phyloP scores from a whole-genome alignment of 129 eudicot genomes.

The Flaveria brownii region DNA sequence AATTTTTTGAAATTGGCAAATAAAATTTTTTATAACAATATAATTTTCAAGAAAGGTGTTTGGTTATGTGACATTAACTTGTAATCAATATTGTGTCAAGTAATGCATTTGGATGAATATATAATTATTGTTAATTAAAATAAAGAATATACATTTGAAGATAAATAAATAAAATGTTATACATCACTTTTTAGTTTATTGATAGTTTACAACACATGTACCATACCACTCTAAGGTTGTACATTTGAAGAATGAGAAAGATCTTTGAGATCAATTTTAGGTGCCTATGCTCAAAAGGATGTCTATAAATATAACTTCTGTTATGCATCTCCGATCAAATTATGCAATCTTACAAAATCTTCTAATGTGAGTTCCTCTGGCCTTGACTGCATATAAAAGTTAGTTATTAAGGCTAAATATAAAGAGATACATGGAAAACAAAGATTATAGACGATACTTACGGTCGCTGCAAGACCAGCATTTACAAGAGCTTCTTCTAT shows the following conservation, averaged over 20 bases:
- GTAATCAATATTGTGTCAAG: no score
- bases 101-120: no score
- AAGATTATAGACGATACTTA: constrained; percentile 31
- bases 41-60: no score
- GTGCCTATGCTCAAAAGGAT: constrained; percentile 8
- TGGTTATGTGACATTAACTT: no score
- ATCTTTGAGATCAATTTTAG: neutral
- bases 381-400: constrained; percentile 61
- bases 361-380: constrained; percentile 81
- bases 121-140: no score
- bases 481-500: constrained; percentile 73
- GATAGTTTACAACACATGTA: constrained; percentile 13
- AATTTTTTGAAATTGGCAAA: no score
- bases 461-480: constrained; percentile 59
- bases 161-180: neutral
- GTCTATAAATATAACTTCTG: constrained; percentile 1
- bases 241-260: neutral
- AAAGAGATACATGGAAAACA: neutral
- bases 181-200: constrained; percentile 2
- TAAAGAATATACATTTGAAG: no score
- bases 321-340: constrained; percentile 47
- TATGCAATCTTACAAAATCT: constrained; percentile 73
- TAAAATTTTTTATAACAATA: no score
- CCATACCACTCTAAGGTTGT: neutral
- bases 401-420: neutral